These are phyloP conservation scores for Penicillium antarcticum DNA, from an alignment of 495 filamentous ascomycete species.

Conservation along the genomic window DNA sequence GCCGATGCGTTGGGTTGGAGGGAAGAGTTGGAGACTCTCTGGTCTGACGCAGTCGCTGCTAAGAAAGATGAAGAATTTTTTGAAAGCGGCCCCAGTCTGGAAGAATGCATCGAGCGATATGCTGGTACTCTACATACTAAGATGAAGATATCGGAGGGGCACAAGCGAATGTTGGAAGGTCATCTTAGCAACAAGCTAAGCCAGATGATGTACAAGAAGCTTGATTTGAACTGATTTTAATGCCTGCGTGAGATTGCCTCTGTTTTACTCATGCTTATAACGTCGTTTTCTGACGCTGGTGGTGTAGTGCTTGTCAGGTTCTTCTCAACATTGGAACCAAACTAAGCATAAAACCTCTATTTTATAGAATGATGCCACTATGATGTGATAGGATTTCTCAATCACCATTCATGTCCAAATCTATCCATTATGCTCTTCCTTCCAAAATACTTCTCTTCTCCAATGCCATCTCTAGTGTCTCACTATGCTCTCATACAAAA, in stretches of 20 bases:
- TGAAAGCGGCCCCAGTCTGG: constrained; percentile 14
- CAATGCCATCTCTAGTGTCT: not conserved
- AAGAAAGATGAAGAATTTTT: constrained; percentile 14
- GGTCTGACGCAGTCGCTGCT: constrained; percentile 41
- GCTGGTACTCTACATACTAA: constrained; percentile 20
- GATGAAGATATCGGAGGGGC: constrained; percentile 24
- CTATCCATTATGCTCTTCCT: not conserved
- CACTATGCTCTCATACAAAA: constrained; percentile 13
- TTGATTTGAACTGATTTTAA: too few relatives aligned
- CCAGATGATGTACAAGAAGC: constrained; percentile 1
- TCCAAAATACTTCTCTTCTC: not conserved
- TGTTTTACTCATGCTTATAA: too few relatives aligned
- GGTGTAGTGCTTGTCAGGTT: too few relatives aligned
- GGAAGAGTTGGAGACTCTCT: constrained; percentile 68
- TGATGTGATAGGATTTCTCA: constrained; percentile 7
- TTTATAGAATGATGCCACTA: constrained; percentile 15
- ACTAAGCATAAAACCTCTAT: not conserved
- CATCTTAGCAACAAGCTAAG: constrained; percentile 21
- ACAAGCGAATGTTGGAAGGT: constrained; percentile 27
- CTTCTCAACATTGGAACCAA: not conserved
- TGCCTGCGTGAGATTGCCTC: too few relatives aligned
- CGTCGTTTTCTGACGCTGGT: too few relatives aligned
- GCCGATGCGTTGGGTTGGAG: constrained; percentile 76
- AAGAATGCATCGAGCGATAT: constrained; percentile 45
- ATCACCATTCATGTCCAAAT: not conserved